Conservation (phyloP, 805 yeast species). For the Saccharomycopsis schoenii region DNA sequence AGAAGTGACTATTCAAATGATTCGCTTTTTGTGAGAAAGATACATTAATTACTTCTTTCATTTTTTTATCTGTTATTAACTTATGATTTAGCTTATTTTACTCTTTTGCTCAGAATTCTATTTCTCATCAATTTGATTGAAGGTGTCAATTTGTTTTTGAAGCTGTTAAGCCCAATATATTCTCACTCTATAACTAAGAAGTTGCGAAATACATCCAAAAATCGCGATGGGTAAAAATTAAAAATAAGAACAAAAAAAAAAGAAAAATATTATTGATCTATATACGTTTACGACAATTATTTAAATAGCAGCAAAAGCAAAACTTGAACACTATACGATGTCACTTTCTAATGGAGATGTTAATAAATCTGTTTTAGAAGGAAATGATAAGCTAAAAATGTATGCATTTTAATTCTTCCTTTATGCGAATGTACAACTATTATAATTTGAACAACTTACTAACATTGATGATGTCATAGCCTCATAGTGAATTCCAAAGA, state of each 20-base stretch:
- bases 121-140: too few relatives aligned
- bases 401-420: background rate
- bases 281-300: background rate
- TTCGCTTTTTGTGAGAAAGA: constrained; percentile 67
- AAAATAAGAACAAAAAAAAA: background rate
- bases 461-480: constrained; percentile 3
- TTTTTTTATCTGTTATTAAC: constrained; percentile 20
- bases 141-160: too few relatives aligned
- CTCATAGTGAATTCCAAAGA: constrained; percentile 22
- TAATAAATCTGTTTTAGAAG: background rate
- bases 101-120: too few relatives aligned
- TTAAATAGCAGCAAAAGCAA: background rate
- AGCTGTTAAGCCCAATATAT: too few relatives aligned
- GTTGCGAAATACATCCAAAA: too few relatives aligned
- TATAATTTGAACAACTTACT: background rate
- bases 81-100: too few relatives aligned
- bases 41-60: constrained; percentile 69
- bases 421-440: background rate
- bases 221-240: background rate
- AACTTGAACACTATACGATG: background rate
- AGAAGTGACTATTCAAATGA: constrained; percentile 70
- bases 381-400: background rate
- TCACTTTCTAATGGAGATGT: background rate
- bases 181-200: too few relatives aligned
- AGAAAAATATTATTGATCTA: background rate